Base-by-base conservation (phyloP, 176 grass and related monocot species). In the Zoysia japonica region DNA sequence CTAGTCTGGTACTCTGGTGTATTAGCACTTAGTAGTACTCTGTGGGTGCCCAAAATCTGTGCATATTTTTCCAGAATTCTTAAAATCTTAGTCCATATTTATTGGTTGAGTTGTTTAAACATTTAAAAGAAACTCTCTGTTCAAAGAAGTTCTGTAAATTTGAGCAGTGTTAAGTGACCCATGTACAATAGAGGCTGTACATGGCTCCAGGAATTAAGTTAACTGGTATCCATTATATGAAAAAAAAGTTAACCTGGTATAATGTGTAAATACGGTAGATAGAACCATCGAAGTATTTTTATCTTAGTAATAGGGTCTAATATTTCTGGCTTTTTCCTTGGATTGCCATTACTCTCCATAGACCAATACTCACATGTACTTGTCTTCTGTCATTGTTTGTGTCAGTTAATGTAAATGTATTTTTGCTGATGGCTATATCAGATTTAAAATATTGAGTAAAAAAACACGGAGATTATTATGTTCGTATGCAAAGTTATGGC, bases 101-200 rank as follows among this genome's bases (percentile, higher is more conserved):
- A 57, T n/a, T 43, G 20, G 7, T 57, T 9, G 16, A 59, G 28
- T 57, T 51, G 11, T 73, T 49, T 47, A 17, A 68, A 45, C 11
- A 86, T 53, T 73, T 83, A 15, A 66, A 85, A 74, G 10, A 51
- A 48, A 76, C 9, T 10, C 4, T 47, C 14, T 65, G 7, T 83
- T 59, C 35, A 5, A 7, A 50, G 5, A 84, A 49, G 61, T 20
- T 43, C 13, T 15, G 41, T 43, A 61, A 70, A 16, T 52, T 61
- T 20, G 63, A 77, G 65, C 81, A 76, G 69, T 42, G 13, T 43
- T 2, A 83, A 41, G 28, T 71, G 42, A 60, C 28, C 15, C 67
- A 81, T 2, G 36, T 70, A 61, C 68, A 44, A 45, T 10, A 55
- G 61, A 42, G 16, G 15, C 15, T 66, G 9, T 19, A 9, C 17